These are phyloP conservation scores for Aspergillus hortae DNA, from an alignment of 2,329 filamentous ascomycete species.

Conservation along the genomic window DNA sequence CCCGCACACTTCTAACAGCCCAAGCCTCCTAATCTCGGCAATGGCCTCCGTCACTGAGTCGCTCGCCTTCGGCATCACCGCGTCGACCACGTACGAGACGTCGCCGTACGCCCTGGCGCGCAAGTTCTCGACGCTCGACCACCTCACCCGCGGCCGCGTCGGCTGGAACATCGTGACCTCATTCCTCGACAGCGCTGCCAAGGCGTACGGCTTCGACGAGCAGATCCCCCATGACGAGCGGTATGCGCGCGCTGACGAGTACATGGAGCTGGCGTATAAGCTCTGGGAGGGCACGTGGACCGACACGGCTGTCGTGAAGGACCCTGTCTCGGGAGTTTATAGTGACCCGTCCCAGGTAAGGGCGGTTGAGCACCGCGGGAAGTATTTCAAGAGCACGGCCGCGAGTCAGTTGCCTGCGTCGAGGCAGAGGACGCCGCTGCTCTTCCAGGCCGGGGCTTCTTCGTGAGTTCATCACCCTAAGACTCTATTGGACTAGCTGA, in stretches of 20 bases:
- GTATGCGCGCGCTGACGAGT: conserved; percentile 45
- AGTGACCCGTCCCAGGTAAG: conserved; percentile 17
- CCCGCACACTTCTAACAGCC: no score
- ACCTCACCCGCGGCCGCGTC: conserved; percentile 47
- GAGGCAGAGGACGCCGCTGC: conserved; percentile 42
- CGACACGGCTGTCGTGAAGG: conserved; percentile 26
- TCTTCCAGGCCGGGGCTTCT: conserved; percentile 43
- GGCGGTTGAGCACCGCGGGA: conserved; percentile 28
- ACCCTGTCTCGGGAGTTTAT: conserved; percentile 13
- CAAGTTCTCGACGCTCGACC: conserved; percentile 50
- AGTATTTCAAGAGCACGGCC: conserved; percentile 34
- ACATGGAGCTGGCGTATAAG: conserved; percentile 40
- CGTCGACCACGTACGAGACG: conserved; percentile 51
- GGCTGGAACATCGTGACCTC: conserved; percentile 50
- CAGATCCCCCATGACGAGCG: conserved; percentile 45
- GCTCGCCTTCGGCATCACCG: conserved; percentile 48
- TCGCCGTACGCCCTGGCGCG: conserved; percentile 49
- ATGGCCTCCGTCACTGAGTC: conserved; percentile 44
- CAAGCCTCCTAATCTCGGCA: conserved; percentile 34
- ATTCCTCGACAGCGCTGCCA: conserved; percentile 41
- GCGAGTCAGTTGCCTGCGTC: conserved; percentile 31
- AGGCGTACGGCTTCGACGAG: conserved; percentile 38
- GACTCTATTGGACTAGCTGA: no score
- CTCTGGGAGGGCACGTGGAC: conserved; percentile 52
- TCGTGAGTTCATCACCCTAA: conserved; percentile 13